Percentiles rank a stretch among this genome's conserved stretches.
Evolutionary conservation across 345 rosid species (phyloP).

Genomic region (Camelina hispida): DNA sequence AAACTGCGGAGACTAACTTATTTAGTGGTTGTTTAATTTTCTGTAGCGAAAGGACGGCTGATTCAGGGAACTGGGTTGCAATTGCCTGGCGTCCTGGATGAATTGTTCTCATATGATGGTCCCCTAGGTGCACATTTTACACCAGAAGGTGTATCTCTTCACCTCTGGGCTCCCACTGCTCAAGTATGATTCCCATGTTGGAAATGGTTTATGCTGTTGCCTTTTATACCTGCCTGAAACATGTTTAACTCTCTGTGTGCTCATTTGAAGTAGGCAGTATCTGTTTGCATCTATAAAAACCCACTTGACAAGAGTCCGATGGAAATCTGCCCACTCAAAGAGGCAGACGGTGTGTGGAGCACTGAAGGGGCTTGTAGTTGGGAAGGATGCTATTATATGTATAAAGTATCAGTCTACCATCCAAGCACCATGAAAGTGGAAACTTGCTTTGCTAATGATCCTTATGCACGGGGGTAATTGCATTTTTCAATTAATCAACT

Average conservation of each 20-base stretch:
- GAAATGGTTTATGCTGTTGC: neutral
- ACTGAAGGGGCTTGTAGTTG: slow-evolving; percentile 62
- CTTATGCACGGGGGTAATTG: slow-evolving; percentile 91
- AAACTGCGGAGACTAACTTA: slow-evolving; percentile 4
- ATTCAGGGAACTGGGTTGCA: slow-evolving; percentile 77
- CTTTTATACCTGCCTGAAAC: neutral
- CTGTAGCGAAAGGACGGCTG: slow-evolving; percentile 65
- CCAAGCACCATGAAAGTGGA: slow-evolving; percentile 74
- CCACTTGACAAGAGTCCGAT: slow-evolving; percentile 52
- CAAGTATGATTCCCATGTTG: slow-evolving; percentile 55
- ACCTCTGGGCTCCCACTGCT: slow-evolving; percentile 95
- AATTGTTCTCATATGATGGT: slow-evolving; percentile 80
- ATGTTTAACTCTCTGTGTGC: slow-evolving; percentile 22
- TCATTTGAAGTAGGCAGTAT: slow-evolving; percentile 63
- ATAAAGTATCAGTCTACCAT: slow-evolving; percentile 83
- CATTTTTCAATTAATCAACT: slow-evolving; percentile 35
- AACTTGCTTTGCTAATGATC: slow-evolving; percentile 91
- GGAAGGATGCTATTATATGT: slow-evolving; percentile 88
- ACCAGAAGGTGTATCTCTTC: slow-evolving; percentile 58
- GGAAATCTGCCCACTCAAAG: slow-evolving; percentile 60
- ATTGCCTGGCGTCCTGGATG: slow-evolving; percentile 84
- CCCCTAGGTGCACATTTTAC: slow-evolving; percentile 83
- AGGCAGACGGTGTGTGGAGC: slow-evolving; percentile 83
- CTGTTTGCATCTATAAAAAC: slow-evolving; percentile 58
- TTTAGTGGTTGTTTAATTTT: slow-evolving; percentile 11